Evolutionary conservation across 2,329 filamentous ascomycete genomes (phyloP).

Genomic region (Grosmannia clavigera): DNA sequence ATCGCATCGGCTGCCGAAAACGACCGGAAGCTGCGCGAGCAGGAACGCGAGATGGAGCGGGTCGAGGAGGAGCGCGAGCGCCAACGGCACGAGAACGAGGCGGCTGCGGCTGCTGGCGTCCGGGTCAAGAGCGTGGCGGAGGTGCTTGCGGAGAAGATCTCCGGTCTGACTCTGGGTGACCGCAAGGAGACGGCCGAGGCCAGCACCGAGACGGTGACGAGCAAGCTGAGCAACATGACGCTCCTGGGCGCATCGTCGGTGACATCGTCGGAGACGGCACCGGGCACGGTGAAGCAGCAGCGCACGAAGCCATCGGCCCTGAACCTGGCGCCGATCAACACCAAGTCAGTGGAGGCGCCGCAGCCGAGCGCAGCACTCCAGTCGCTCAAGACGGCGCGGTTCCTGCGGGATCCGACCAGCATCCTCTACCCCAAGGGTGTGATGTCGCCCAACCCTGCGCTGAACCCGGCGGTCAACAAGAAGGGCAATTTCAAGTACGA

Average conservation of each 20-base stretch:
- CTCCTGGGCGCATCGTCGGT: constrained; percentile 16
- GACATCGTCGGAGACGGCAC: constrained; percentile 19
- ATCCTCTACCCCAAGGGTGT: constrained; percentile 71
- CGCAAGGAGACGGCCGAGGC: constrained; percentile 28
- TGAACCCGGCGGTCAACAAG: constrained; percentile 69
- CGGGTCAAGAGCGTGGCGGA: constrained; percentile 40
- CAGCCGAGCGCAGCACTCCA: constrained; percentile 92
- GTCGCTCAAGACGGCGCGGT: constrained; percentile 81
- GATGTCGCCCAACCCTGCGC: constrained; percentile 77
- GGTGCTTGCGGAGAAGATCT: constrained; percentile 29
- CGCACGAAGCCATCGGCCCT: constrained; percentile 69
- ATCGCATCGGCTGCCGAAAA: constrained; percentile 9
- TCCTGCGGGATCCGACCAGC: constrained; percentile 67
- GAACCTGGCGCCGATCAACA: constrained; percentile 72
- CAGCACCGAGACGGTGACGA: constrained; percentile 29
- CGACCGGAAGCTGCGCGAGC: constrained; percentile 51
- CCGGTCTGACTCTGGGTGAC: constrained; percentile 24
- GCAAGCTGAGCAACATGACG: constrained; percentile 40
- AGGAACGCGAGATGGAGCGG: constrained; percentile 60
- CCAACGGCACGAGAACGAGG: constrained; percentile 37
- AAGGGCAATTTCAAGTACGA: constrained; percentile 90
- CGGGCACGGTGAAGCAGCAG: constrained; percentile 45
- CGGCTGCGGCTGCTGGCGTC: constrained; percentile 24
- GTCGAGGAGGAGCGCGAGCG: constrained; percentile 59
- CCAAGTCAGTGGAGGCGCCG: constrained; percentile 75